A percentile compares a stretch with the other conserved stretches of the same genome.
Conservation (phyloP, 306 rosid species). For the Adenanthera pavonina region DNA sequence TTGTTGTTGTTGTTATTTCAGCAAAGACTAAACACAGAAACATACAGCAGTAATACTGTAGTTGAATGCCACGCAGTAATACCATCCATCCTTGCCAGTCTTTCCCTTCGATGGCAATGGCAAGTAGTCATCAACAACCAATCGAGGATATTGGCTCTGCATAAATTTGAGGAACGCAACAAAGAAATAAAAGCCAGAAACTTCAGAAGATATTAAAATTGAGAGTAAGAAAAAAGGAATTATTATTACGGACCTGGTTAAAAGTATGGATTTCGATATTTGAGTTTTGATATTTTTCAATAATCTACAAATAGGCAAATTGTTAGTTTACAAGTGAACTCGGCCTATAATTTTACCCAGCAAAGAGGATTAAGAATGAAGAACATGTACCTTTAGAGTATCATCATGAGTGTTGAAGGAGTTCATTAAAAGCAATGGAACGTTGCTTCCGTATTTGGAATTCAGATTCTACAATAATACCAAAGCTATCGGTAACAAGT, state of each 20-base stretch:
- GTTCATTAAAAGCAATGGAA: constrained; percentile 95
- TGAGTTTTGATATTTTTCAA: constrained; percentile 71
- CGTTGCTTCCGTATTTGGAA: constrained; percentile 83
- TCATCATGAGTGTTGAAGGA: constrained; percentile 98
- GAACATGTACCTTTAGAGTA: constrained; percentile 66
- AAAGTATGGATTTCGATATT: constrained; percentile 89
- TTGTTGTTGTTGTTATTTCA: too few relatives aligned
- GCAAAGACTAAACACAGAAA: background rate
- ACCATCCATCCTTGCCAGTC: constrained; percentile 95
- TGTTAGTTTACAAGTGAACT: constrained; percentile 35
- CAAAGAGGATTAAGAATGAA: constrained; percentile 30
- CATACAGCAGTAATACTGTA: constrained; percentile 20
- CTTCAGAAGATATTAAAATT: constrained; percentile 6
- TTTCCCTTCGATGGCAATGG: constrained; percentile 88
- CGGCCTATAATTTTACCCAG: constrained; percentile 10
- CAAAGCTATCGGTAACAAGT: constrained; percentile 37
- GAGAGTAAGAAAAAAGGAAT: constrained; percentile 30
- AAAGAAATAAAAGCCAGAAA: constrained; percentile 39
- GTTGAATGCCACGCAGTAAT: constrained; percentile 21
- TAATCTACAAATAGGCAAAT: constrained; percentile 58
- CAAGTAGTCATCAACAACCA: constrained; percentile 74
- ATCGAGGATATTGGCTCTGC: constrained; percentile 97
- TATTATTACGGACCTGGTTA: constrained; percentile 74
- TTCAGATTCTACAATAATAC: constrained; percentile 68
- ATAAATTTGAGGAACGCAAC: constrained; percentile 33